Evolutionary conservation across 768 basidiomycete genomes (phyloP).

Genomic region (Hygrocybe coccinea): DNA sequence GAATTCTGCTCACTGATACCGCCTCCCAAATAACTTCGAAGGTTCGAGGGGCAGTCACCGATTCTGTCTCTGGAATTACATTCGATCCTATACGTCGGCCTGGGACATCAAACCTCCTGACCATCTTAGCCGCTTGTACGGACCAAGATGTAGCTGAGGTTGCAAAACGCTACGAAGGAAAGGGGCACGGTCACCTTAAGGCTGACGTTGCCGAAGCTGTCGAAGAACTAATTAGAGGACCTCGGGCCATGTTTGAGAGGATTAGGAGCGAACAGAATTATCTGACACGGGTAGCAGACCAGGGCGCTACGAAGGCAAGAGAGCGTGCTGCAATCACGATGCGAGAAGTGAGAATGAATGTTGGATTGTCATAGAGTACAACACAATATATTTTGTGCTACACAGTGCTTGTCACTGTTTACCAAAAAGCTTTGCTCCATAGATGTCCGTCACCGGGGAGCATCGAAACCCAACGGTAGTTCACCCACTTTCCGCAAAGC

Average conservation of each 20-base stretch:
- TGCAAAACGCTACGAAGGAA: conserved; percentile 46
- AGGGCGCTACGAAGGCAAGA: conserved; percentile 61
- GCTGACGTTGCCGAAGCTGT: conserved; percentile 69
- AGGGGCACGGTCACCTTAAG: conserved; percentile 68
- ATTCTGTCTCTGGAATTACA: conserved; percentile 67
- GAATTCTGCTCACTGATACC: conserved; percentile 82
- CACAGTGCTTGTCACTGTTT: background rate
- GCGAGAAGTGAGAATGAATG: conserved; percentile 55
- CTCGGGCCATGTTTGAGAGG: conserved; percentile 65
- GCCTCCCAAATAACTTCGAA: conserved; percentile 58
- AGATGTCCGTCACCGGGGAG: background rate
- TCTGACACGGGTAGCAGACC: conserved; percentile 54
- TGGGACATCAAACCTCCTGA: conserved; percentile 76
- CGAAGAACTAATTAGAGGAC: conserved; percentile 56
- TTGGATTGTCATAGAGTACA: conserved; percentile 50
- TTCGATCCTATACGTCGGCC: conserved; percentile 80
- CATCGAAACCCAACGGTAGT: background rate
- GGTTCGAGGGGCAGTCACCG: conserved; percentile 79
- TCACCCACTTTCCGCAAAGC: conserved; percentile 43
- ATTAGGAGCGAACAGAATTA: conserved; percentile 57
- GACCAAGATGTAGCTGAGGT: conserved; percentile 41
- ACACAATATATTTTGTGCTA: too few relatives aligned
- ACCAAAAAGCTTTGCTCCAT: too few relatives aligned
- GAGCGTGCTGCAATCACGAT: conserved; percentile 60
- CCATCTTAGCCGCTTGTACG: conserved; percentile 73